A percentile compares a stretch with the other conserved stretches of the same genome.
phyloP scores from a whole-genome alignment of 345 rosid genomes.

The Eucalyptus caleyi region DNA sequence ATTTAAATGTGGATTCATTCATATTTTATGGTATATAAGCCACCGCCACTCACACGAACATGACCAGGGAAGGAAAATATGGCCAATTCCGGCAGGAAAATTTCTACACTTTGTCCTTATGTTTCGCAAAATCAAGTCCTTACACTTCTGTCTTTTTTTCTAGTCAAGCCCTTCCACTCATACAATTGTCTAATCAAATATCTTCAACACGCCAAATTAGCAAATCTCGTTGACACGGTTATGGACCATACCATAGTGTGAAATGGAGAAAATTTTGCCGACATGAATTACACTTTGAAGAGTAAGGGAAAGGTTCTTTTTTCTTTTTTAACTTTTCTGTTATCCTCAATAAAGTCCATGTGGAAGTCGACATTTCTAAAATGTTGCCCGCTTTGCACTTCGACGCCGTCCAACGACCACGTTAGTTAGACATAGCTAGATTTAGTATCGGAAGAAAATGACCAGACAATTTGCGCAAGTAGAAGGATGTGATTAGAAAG shows the following conservation, averaged over 20 bases:
- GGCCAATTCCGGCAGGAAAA: background rate
- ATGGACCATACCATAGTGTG: background rate
- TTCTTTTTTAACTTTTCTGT: too few relatives aligned
- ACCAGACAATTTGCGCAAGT: background rate
- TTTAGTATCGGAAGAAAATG: background rate
- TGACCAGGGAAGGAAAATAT: background rate
- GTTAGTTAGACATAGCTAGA: background rate
- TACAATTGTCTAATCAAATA: background rate
- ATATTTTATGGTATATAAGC: background rate
- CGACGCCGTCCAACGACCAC: background rate
- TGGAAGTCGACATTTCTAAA: background rate
- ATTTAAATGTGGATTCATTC: background rate
- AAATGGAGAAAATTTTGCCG: too few relatives aligned
- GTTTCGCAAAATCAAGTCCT: background rate
- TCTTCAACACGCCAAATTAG: background rate
- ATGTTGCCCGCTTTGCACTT: background rate
- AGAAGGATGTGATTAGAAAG: background rate
- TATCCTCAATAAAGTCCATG: background rate
- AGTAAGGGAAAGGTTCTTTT: too few relatives aligned
- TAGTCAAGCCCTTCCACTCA: fast-evolving
- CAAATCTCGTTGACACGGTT: background rate
- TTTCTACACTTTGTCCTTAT: background rate
- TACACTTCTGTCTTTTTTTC: background rate
- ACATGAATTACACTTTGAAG: background rate
- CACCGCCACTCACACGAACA: background rate